Conservation (phyloP, 179 eudicot genomes). For the Dionaea muscipula region DNA sequence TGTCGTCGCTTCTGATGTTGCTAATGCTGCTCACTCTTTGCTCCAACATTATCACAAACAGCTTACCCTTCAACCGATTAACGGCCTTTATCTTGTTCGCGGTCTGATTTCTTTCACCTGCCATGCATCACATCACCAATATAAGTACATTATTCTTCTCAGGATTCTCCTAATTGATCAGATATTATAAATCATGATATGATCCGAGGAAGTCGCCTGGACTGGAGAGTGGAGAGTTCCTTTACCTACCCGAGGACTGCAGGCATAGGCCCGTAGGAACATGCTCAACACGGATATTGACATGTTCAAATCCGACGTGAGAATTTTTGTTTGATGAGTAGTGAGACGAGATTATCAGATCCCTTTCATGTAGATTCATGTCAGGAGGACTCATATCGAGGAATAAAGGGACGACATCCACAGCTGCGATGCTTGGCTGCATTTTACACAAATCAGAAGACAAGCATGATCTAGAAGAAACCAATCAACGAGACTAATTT, state of each 20-base stretch:
- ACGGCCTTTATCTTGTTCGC: constrained; percentile 79
- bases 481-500: too few relatives aligned
- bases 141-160: too few relatives aligned
- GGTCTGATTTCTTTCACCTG: constrained; percentile 72
- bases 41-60: constrained; percentile 38
- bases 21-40: constrained; percentile 34
- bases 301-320: constrained; percentile 17
- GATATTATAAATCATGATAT: not conserved
- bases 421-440: constrained; percentile 55
- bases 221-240: not conserved
- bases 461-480: too few relatives aligned
- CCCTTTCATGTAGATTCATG: constrained; percentile 37
- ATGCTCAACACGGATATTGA: constrained; percentile 47
- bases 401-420: constrained; percentile 75
- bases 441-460: not conserved
- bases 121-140: constrained; percentile 8
- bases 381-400: constrained; percentile 45
- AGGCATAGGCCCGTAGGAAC: constrained; percentile 62
- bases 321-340: constrained; percentile 19
- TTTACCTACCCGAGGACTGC: constrained; percentile 53
- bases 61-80: constrained; percentile 72
- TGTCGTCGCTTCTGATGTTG: constrained; percentile 25
- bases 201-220: not conserved
- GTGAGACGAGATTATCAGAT: constrained; percentile 32
- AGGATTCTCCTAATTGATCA: not conserved